phyloP scores from a whole-genome alignment of 2,329 filamentous ascomycete genomes.

The Boeremia exigua region DNA sequence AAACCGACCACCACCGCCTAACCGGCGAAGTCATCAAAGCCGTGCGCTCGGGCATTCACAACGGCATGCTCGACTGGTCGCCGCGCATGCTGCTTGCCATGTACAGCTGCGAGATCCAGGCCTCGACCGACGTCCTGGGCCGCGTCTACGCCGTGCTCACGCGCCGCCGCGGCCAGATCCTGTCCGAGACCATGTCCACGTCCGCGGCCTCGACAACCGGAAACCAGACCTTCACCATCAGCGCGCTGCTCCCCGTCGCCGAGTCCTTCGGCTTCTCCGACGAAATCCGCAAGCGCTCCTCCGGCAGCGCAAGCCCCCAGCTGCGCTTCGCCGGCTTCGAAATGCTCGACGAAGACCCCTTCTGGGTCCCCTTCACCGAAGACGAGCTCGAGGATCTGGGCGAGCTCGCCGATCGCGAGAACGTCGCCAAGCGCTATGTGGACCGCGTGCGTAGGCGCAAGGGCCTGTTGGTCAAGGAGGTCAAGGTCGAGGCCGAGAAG shows the following conservation, averaged over 20 bases:
- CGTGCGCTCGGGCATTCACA: slow-evolving; percentile 80
- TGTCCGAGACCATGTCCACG: slow-evolving; percentile 89
- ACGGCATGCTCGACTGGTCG: slow-evolving; percentile 93
- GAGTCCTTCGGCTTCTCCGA: slow-evolving; percentile 96
- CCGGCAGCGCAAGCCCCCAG: slow-evolving; percentile 88
- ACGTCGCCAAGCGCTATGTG: slow-evolving; percentile 95
- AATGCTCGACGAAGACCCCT: slow-evolving; percentile 91
- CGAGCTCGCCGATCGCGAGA: slow-evolving; percentile 90
- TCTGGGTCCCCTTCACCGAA: slow-evolving; percentile 96
- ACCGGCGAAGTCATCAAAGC: slow-evolving; percentile 94
- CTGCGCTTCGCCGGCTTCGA: slow-evolving; percentile 93
- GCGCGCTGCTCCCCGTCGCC: slow-evolving; percentile 84
- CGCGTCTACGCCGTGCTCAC: slow-evolving; percentile 98
- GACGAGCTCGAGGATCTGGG: slow-evolving; percentile 96
- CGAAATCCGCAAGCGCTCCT: slow-evolving; percentile 94
- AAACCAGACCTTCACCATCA: slow-evolving; percentile 94
- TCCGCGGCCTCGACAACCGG: slow-evolving; percentile 93
- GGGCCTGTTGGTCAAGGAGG: slow-evolving; percentile 80
- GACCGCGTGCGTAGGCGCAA: slow-evolving; percentile 86
- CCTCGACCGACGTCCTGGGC: slow-evolving; percentile 91
- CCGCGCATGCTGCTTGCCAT: slow-evolving; percentile 94
- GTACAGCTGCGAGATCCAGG: slow-evolving; percentile 98
- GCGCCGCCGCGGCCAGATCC: slow-evolving; percentile 84
- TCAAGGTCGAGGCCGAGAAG: slow-evolving; percentile 86
- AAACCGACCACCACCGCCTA: slow-evolving; percentile 74